Percentiles rank a stretch among this genome's conserved stretches.
Conservation (phyloP, 371 early-diverging fungal genomes). For the Chytridium lagenaria region DNA sequence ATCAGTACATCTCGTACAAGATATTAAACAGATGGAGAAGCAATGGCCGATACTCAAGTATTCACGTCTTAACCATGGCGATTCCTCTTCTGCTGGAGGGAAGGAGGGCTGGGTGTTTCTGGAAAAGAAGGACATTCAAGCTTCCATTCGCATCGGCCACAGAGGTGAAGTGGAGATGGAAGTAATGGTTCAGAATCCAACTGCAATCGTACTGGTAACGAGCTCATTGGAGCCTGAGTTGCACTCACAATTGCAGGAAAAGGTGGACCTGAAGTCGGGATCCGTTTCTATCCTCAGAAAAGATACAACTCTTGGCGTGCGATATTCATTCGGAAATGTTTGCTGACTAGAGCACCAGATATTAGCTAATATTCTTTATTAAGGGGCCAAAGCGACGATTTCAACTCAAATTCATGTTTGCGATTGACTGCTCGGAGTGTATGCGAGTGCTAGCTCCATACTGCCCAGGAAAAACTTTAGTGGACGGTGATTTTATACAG, state of each 20-base stretch:
- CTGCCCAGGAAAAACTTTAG: slow-evolving; percentile 12
- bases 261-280: background rate
- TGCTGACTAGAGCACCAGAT: no score
- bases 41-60: slow-evolving; percentile 8
- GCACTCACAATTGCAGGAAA: slow-evolving; percentile 2
- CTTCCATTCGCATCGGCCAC: background rate
- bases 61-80: slow-evolving; percentile 13
- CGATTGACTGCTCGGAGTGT: slow-evolving; percentile 14
- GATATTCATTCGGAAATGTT: background rate
- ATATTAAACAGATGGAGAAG: slow-evolving; percentile 1
- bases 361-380: background rate
- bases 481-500: background rate
- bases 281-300: slow-evolving; percentile 7
- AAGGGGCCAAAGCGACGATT: slow-evolving; percentile 4
- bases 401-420: slow-evolving; percentile 17
- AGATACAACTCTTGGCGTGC: background rate
- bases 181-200: background rate
- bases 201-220: slow-evolving; percentile 4
- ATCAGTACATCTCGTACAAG: no score
- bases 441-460: background rate
- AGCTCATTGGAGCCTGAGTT: background rate
- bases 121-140: slow-evolving; percentile 9
- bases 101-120: slow-evolving; percentile 18
- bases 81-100: background rate
- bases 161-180: background rate